Percentiles rank a stretch among this genome's conserved stretches.
Conservation (phyloP, 2,329 filamentous ascomycete species). For the Colletotrichum lindemuthianum region DNA sequence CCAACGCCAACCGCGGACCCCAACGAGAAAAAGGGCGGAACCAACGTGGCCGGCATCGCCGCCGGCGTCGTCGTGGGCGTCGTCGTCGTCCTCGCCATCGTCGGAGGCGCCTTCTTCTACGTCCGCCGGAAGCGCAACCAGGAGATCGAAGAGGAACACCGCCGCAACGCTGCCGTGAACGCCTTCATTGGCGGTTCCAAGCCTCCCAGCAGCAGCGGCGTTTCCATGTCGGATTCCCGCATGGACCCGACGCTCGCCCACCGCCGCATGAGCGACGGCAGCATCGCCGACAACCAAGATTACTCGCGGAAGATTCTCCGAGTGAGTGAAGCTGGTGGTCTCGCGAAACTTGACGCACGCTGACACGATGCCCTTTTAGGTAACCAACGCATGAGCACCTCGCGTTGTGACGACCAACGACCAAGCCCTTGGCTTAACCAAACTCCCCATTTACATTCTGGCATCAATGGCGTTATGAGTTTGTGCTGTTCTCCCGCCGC, state of each 20-base stretch:
- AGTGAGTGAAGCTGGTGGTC: constrained; percentile 64
- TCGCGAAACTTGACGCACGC: background rate
- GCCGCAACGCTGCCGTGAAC: constrained; percentile 81
- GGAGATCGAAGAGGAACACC: constrained; percentile 85
- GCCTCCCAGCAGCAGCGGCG: constrained; percentile 69
- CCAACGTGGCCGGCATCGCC: constrained; percentile 86
- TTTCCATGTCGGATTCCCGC: constrained; percentile 83
- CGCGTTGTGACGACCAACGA: constrained; percentile 51
- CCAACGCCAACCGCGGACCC: constrained; percentile 32
- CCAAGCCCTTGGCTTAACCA: constrained; percentile 35
- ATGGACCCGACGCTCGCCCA: constrained; percentile 88
- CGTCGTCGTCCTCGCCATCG: constrained; percentile 71
- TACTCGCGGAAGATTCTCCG: constrained; percentile 96
- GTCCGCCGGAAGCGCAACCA: constrained; percentile 80
- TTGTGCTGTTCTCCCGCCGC: constrained; percentile 29
- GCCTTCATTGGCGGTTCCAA: constrained; percentile 76
- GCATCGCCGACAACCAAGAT: constrained; percentile 96
- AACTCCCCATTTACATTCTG: constrained; percentile 49
- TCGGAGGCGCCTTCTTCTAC: constrained; percentile 77
- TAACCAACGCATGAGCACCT: constrained; percentile 66
- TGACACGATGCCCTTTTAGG: constrained; percentile 48
- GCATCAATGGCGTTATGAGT: constrained; percentile 54
- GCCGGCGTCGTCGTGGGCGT: constrained; percentile 90
- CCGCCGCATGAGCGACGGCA: constrained; percentile 89
- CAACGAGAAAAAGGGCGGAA: constrained; percentile 46